Evolutionary conservation across 768 basidiomycete species (phyloP).

Genomic region (Multifurca ochricompacta): DNA sequence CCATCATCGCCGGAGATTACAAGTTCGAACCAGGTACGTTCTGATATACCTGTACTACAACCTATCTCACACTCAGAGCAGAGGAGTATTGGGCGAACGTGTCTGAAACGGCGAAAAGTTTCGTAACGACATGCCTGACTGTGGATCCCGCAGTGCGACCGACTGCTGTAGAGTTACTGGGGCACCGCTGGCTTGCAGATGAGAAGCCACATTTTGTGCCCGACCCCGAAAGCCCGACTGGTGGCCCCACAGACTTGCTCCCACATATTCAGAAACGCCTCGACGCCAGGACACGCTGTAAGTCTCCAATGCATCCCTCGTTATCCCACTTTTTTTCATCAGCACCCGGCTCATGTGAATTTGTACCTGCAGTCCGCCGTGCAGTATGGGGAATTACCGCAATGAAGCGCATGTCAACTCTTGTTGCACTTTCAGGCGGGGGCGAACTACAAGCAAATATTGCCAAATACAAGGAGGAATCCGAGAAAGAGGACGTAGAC

Average conservation of each 20-base stretch:
- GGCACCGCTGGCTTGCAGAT: constrained; percentile 77
- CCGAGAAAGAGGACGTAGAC: constrained; percentile 42
- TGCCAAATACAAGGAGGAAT: constrained; percentile 70
- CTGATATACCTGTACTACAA: not conserved
- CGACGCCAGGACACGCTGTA: constrained; percentile 51
- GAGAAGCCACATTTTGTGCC: constrained; percentile 63
- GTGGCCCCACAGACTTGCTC: constrained; percentile 67
- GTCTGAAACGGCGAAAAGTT: constrained; percentile 73
- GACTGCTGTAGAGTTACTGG: constrained; percentile 63
- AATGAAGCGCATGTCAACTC: constrained; percentile 66
- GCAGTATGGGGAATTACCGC: constrained; percentile 84
- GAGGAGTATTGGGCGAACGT: constrained; percentile 84
- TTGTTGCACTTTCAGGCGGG: constrained; percentile 40
- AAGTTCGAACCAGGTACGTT: constrained; percentile 66
- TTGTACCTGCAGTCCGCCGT: constrained; percentile 59
- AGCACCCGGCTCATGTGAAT: constrained; percentile 8
- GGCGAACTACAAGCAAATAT: constrained; percentile 52
- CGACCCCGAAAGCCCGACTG: constrained; percentile 47
- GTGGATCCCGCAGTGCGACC: constrained; percentile 75
- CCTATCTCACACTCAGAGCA: constrained; percentile 24
- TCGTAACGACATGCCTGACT: constrained; percentile 77
- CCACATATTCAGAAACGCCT: constrained; percentile 87
- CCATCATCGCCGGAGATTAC: constrained; percentile 90
- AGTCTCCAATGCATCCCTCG: not conserved
- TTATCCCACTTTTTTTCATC: not conserved